Evolutionary conservation across 768 basidiomycete species (phyloP).

Genomic region (Brasilioporus rufonigricans): DNA sequence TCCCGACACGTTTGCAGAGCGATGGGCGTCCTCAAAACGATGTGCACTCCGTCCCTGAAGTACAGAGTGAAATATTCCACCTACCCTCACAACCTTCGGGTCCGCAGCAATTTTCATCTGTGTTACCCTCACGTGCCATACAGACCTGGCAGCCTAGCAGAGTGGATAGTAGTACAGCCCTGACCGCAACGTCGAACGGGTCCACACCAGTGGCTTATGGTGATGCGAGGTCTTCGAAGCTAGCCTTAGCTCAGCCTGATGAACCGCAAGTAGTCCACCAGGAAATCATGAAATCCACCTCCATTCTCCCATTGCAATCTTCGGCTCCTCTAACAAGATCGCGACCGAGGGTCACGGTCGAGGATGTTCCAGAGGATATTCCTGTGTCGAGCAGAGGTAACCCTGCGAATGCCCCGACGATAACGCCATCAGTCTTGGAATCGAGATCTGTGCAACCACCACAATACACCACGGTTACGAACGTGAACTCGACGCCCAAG

Average conservation of each 20-base stretch:
- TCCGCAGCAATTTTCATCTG: background rate
- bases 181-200: background rate
- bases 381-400: conserved; percentile 13
- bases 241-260: conserved; percentile 3
- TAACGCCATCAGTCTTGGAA: conserved; percentile 4
- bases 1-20: conserved; percentile 18
- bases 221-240: conserved; percentile 8
- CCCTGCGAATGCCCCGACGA: background rate
- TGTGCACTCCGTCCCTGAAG: conserved; percentile 9
- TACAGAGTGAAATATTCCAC: conserved; percentile 27
- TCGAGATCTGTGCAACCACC: conserved; percentile 8
- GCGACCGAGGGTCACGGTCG: conserved; percentile 29
- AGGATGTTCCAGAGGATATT: conserved; percentile 28
- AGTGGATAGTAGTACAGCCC: background rate
- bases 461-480: conserved; percentile 2
- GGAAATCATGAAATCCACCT: conserved; percentile 8
- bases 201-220: background rate
- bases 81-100: conserved; percentile 7
- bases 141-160: conserved; percentile 9
- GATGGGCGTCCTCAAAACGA: background rate
- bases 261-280: conserved; percentile 8
- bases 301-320: conserved; percentile 10
- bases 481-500: conserved; percentile 5
- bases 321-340: conserved; percentile 3
- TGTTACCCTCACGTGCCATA: background rate